Evolutionary conservation across 1,284 basidiomycete species (phyloP).

Genomic region (Exobasidium cylindrosporum): DNA sequence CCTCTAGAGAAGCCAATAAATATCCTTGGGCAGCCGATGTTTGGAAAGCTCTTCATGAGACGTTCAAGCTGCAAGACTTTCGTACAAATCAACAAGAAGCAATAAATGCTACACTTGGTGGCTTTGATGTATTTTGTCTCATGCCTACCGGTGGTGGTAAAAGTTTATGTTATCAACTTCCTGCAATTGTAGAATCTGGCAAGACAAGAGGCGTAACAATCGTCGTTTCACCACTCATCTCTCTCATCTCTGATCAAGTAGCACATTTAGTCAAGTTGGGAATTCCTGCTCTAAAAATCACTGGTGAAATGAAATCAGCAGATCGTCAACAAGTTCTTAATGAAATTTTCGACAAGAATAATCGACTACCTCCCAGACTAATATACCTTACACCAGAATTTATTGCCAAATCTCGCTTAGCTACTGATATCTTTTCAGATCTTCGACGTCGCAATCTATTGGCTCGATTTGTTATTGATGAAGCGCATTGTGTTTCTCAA

Average conservation of each 20-base stretch:
- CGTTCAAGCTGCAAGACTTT: slow-evolving; percentile 72
- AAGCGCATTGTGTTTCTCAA: slow-evolving; percentile 83
- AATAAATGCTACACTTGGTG: slow-evolving; percentile 74
- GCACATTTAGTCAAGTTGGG: slow-evolving; percentile 66
- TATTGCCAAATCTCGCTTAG: slow-evolving; percentile 63
- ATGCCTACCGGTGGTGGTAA: slow-evolving; percentile 98
- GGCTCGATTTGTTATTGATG: slow-evolving; percentile 90
- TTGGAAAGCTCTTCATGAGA: slow-evolving; percentile 63
- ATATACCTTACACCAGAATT: slow-evolving; percentile 94
- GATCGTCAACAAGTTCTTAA: slow-evolving; percentile 57
- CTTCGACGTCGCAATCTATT: slow-evolving; percentile 65
- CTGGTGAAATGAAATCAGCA: slow-evolving; percentile 61
- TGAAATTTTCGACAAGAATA: slow-evolving; percentile 56
- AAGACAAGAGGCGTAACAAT: slow-evolving; percentile 77
- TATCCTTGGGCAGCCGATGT: slow-evolving; percentile 64
- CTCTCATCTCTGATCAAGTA: slow-evolving; percentile 89
- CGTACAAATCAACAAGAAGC: slow-evolving; percentile 82
- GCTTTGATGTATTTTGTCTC: slow-evolving; percentile 84
- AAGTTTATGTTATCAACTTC: slow-evolving; percentile 68
- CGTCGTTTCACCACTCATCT: slow-evolving; percentile 83
- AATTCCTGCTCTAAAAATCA: slow-evolving; percentile 72
- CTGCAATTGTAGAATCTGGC: slow-evolving; percentile 74
- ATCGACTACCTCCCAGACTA: slow-evolving; percentile 58
- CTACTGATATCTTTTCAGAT: slow-evolving; percentile 63
- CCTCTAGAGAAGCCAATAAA: slow-evolving; percentile 27